Evolutionary conservation across 2,329 filamentous ascomycete species (phyloP).

Genomic region (Alternaria viburni): DNA sequence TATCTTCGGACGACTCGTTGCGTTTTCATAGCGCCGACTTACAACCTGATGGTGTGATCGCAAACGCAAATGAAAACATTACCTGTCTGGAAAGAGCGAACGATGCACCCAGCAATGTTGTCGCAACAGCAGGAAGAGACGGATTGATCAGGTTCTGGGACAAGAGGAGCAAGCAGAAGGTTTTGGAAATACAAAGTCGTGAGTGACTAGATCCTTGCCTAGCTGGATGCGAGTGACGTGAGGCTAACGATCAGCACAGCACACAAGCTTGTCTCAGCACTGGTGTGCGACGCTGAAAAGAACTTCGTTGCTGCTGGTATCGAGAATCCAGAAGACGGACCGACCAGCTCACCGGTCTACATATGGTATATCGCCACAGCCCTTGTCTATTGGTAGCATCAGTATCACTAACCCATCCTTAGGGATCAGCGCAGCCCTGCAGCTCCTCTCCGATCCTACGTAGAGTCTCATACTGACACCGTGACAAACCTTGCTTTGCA

Average conservation of each 20-base stretch:
- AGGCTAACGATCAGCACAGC: slow-evolving; percentile 46
- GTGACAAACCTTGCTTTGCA: slow-evolving; percentile 69
- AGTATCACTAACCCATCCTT: slow-evolving; percentile 8
- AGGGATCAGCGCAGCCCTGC: slow-evolving; percentile 52
- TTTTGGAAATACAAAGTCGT: slow-evolving; percentile 46
- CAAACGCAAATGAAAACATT: slow-evolving; percentile 66
- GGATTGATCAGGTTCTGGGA: slow-evolving; percentile 73
- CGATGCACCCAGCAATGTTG: slow-evolving; percentile 55
- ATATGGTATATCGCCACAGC: slow-evolving; percentile 36
- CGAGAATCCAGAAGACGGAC: slow-evolving; percentile 65
- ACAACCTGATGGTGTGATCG: slow-evolving; percentile 57
- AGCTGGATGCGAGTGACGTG: neutral
- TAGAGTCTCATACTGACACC: slow-evolving; percentile 62
- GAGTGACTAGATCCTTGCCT: slow-evolving; percentile 4
- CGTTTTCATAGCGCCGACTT: slow-evolving; percentile 66
- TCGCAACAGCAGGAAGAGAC: slow-evolving; percentile 75
- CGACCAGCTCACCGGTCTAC: slow-evolving; percentile 46
- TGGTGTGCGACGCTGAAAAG: slow-evolving; percentile 64
- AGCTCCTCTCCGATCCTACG: slow-evolving; percentile 48
- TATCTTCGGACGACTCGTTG: slow-evolving; percentile 74
- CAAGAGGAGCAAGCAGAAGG: slow-evolving; percentile 61
- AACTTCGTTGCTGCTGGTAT: slow-evolving; percentile 74
- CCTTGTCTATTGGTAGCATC: neutral
- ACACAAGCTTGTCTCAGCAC: slow-evolving; percentile 64
- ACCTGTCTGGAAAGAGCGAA: slow-evolving; percentile 67